Percentiles rank a stretch among this genome's conserved stretches.
These are phyloP conservation scores for Penicillium lagena DNA, from an alignment of 495 filamentous ascomycete species.

Conservation along the genomic window DNA sequence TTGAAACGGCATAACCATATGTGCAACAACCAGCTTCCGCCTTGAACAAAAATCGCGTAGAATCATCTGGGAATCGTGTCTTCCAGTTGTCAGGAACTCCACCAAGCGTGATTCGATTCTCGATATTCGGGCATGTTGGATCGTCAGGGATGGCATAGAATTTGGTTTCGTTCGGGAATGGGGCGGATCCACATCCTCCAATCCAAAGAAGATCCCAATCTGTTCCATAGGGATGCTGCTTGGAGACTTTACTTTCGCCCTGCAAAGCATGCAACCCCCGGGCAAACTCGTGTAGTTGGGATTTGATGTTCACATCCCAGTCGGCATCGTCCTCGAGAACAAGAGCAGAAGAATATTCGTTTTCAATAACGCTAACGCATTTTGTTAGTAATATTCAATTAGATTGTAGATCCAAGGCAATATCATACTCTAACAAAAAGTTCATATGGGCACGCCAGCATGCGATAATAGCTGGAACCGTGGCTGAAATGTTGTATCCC, in stretches of 20 bases:
- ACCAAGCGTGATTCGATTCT: conserved; percentile 10
- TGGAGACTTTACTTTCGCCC: conserved; percentile 21
- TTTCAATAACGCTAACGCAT: conserved; percentile 27
- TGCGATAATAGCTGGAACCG: conserved; percentile 9
- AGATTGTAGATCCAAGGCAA: background rate
- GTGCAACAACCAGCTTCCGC: conserved; percentile 19
- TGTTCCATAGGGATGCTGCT: conserved; percentile 44
- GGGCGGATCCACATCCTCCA: conserved; percentile 39
- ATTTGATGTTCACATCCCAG: conserved; percentile 47
- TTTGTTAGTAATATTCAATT: background rate
- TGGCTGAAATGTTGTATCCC: conserved; percentile 3
- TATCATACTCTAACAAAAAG: conserved; percentile 18
- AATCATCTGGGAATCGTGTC: conserved; percentile 16
- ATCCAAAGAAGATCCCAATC: conserved; percentile 55
- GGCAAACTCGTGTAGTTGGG: conserved; percentile 46
- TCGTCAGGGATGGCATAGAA: conserved; percentile 27
- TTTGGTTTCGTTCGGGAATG: conserved; percentile 13
- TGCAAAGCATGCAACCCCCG: conserved; percentile 19
- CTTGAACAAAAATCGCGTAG: conserved; percentile 24
- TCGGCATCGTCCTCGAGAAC: conserved; percentile 54
- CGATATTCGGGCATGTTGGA: conserved; percentile 15
- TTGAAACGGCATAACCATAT: conserved; percentile 47
- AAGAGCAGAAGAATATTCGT: conserved; percentile 41
- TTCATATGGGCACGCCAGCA: conserved; percentile 38
- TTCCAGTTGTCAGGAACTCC: conserved; percentile 16